A percentile compares a stretch with the other conserved stretches of the same genome.
Evolutionary conservation across 306 rosid genomes (phyloP).

Genomic region (Lagenaria siceraria): DNA sequence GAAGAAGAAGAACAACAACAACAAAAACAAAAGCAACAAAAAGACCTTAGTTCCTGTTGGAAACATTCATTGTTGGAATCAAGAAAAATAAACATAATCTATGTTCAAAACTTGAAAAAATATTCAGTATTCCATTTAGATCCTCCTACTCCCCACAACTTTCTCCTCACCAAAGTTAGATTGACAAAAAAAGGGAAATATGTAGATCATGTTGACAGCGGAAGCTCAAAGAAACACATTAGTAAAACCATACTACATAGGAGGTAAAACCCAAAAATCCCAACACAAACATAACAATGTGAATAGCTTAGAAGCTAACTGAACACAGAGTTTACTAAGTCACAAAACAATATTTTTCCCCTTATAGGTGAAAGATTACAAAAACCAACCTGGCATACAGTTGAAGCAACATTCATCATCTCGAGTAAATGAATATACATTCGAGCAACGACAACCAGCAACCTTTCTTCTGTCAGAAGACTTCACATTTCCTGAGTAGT

Average conservation of each 20-base stretch:
- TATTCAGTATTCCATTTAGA: not conserved
- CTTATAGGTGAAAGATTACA: not conserved
- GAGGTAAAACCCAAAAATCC: not conserved
- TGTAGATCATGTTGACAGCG: not conserved
- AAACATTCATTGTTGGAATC: too few relatives aligned
- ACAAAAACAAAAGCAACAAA: not conserved
- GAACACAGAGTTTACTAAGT: not conserved
- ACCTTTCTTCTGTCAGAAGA: slow-evolving; percentile 40
- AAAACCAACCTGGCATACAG: slow-evolving; percentile 54
- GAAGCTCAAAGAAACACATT: not conserved
- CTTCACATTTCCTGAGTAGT: slow-evolving; percentile 46
- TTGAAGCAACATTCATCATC: slow-evolving; percentile 49
- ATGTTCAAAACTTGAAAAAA: too few relatives aligned
- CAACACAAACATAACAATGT: not conserved
- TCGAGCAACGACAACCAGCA: slow-evolving; percentile 33
- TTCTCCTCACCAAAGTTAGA: not conserved
- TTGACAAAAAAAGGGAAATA: not conserved
- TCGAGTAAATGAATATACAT: slow-evolving; percentile 43
- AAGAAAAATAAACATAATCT: not conserved
- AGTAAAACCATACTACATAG: not conserved
- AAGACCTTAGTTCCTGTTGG: not conserved
- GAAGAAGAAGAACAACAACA: too few relatives aligned
- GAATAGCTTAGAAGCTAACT: not conserved
- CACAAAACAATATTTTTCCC: not conserved
- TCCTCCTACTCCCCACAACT: not conserved